Percentiles rank a stretch among this genome's conserved stretches.
Conservation (phyloP, 306 rosid genomes). For the Cicer judaicum region DNA sequence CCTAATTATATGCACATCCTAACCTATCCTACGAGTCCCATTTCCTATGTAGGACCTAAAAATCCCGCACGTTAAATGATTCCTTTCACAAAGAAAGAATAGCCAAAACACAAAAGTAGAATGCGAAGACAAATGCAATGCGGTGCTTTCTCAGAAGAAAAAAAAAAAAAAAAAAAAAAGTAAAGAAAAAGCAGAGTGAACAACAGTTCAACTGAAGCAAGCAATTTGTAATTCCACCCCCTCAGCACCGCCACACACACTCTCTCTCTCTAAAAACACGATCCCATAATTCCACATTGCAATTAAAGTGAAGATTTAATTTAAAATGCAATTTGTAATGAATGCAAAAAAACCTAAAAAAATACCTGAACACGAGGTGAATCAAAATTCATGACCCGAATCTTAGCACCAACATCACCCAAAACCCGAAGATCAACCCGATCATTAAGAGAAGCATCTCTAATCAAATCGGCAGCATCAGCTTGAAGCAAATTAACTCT, state of each 20-base stretch:
- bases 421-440: constrained; percentile 81
- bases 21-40: background rate
- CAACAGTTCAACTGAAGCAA: background rate
- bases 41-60: background rate
- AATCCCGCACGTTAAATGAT: constrained; percentile 12
- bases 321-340: constrained; percentile 1
- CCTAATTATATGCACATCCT: background rate
- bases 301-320: background rate
- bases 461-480: constrained; percentile 78
- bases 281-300: background rate
- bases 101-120: background rate
- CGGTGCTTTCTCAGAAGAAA: too few species aligned
- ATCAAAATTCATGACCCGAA: constrained; percentile 85
- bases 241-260: background rate
- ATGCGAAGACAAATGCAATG: too few species aligned
- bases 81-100: constrained; percentile 22
- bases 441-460: constrained; percentile 85
- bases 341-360: background rate
- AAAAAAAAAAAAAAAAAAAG: constrained; percentile 1
- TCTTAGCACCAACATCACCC: constrained; percentile 97
- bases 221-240: background rate
- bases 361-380: constrained; percentile 90
- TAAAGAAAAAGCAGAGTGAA: constrained; percentile 41
- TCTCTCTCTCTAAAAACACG: background rate
- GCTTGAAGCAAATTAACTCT: constrained; percentile 81